These are phyloP conservation scores for Penicillium verhagenii DNA, from an alignment of 495 filamentous ascomycete genomes.

Conservation along the genomic window DNA sequence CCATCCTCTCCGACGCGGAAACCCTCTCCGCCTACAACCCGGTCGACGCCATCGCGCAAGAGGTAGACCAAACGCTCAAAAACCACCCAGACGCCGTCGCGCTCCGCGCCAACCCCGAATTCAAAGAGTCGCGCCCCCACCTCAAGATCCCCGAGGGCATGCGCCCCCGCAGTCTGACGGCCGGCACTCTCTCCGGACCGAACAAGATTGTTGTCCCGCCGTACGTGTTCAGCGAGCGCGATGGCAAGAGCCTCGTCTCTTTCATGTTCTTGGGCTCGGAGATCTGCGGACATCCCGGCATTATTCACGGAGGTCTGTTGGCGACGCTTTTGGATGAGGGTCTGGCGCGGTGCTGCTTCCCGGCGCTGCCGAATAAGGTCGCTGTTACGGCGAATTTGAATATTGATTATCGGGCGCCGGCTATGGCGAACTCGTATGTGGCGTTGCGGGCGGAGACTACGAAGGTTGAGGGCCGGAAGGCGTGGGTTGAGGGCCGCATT, in stretches of 20 bases:
- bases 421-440: conserved; percentile 70
- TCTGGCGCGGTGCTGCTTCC: conserved; percentile 86
- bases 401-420: conserved; percentile 82
- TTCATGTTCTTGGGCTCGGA: conserved; percentile 78
- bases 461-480: conserved; percentile 91
- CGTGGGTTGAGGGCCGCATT: conserved; percentile 90
- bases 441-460: conserved; percentile 78
- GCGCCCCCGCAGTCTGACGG: conserved; percentile 75
- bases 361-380: conserved; percentile 82
- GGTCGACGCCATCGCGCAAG: conserved; percentile 54
- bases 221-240: conserved; percentile 66
- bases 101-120: conserved; percentile 65
- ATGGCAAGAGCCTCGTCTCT: conserved; percentile 69
- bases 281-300: conserved; percentile 87
- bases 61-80: conserved; percentile 70
- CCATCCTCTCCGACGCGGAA: conserved; percentile 65
- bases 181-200: conserved; percentile 72
- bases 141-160: conserved; percentile 71
- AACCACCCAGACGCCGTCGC: conserved; percentile 67
- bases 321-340: conserved; percentile 94
- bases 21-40: conserved; percentile 66
- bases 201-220: conserved; percentile 82
- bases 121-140: conserved; percentile 79
- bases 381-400: conserved; percentile 90
- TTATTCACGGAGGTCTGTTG: conserved; percentile 87